Evolutionary conservation across 2,329 filamentous ascomycete species (phyloP).

Genomic region (Stemphylium lycopersici): DNA sequence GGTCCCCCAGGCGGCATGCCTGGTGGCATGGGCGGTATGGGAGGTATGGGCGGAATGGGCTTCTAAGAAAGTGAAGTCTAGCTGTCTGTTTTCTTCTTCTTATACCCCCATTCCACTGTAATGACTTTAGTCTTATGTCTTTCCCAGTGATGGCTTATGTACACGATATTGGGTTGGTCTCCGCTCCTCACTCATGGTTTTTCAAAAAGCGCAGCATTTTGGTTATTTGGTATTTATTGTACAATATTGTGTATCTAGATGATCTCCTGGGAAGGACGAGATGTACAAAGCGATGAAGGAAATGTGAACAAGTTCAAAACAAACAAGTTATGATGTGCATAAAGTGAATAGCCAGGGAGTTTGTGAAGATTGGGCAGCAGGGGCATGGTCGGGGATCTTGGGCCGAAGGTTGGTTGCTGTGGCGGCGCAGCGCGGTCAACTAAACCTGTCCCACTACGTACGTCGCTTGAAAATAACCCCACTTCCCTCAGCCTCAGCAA

Average conservation of each 20-base stretch:
- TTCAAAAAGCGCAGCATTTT: constrained; percentile 46
- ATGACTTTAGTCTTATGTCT: constrained; percentile 41
- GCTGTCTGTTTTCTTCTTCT: constrained; percentile 36
- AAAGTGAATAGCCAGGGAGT: neutral
- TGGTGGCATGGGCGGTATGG: constrained; percentile 60
- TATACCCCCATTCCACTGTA: constrained; percentile 42
- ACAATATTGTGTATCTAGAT: constrained; percentile 47
- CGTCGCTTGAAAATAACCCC: constrained; percentile 26
- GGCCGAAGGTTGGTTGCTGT: constrained; percentile 22
- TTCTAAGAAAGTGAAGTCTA: constrained; percentile 54
- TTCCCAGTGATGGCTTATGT: constrained; percentile 41
- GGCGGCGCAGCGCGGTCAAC: constrained; percentile 27
- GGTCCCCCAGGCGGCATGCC: constrained; percentile 61
- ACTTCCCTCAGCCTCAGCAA: constrained; percentile 34
- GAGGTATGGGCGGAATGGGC: constrained; percentile 64
- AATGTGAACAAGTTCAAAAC: constrained; percentile 32
- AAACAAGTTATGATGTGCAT: constrained; percentile 1
- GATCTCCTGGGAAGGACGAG: constrained; percentile 33
- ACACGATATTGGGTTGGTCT: constrained; percentile 46
- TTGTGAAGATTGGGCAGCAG: constrained; percentile 6
- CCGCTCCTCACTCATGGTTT: constrained; percentile 49
- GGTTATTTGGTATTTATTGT: constrained; percentile 39
- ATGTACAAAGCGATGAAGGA: constrained; percentile 40
- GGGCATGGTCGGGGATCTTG: neutral
- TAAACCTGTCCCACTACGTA: constrained; percentile 31